A percentile compares a stretch with the other conserved stretches of the same genome.
These are phyloP conservation scores for Triticum aestivum DNA, from an alignment of 176 grass and related monocot genomes.

Conservation along the genomic window DNA sequence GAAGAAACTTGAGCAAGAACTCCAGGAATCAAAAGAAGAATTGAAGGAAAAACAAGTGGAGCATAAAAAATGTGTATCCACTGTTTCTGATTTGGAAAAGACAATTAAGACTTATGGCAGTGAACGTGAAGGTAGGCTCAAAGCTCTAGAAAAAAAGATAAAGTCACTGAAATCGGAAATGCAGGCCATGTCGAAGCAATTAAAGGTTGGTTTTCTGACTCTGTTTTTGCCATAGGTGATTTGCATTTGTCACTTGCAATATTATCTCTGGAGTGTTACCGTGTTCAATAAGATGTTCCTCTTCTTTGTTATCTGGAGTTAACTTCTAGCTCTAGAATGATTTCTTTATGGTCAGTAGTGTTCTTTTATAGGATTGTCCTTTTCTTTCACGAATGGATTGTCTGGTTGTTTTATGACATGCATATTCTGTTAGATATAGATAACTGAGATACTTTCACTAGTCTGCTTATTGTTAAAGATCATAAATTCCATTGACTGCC, in stretches of 20 bases:
- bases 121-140: slow-evolving; percentile 85
- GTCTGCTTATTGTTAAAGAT: neutral
- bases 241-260: slow-evolving; percentile 4
- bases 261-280: neutral
- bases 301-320: slow-evolving; percentile 6
- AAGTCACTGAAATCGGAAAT: slow-evolving; percentile 86
- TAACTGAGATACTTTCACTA: neutral
- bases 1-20: slow-evolving; percentile 79
- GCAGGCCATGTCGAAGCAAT: slow-evolving; percentile 79
- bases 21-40: slow-evolving; percentile 65
- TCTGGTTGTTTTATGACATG: slow-evolving; percentile 1
- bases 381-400: neutral
- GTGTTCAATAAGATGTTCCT: neutral
- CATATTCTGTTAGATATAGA: slow-evolving; percentile 1
- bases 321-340: neutral
- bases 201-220: slow-evolving; percentile 66
- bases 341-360: neutral
- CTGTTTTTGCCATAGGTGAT: neutral
- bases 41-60: slow-evolving; percentile 63
- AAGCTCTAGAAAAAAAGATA: slow-evolving; percentile 76
- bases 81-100: slow-evolving; percentile 72
- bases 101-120: slow-evolving; percentile 77
- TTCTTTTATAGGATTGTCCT: neutral
- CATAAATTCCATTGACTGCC: neutral
- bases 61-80: slow-evolving; percentile 55